phyloP scores from a whole-genome alignment of 768 basidiomycete species.

The Tulasnella sp. region DNA sequence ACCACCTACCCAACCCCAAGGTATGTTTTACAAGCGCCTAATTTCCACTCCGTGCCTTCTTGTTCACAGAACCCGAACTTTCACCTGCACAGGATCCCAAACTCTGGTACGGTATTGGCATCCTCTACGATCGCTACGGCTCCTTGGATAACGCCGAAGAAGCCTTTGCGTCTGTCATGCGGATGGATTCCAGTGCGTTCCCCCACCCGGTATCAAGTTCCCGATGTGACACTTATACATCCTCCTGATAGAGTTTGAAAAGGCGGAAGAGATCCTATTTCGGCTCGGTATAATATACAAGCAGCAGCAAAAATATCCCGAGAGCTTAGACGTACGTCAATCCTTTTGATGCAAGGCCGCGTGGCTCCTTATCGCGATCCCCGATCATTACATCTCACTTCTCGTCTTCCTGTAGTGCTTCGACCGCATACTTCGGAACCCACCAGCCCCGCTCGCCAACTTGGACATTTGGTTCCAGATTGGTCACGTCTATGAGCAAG shows the following conservation, averaged over 20 bases:
- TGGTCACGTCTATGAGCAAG: slow-evolving; percentile 95
- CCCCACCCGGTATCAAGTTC: background rate
- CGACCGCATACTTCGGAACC: slow-evolving; percentile 90
- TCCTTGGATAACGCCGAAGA: slow-evolving; percentile 98
- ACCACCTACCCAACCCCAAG: slow-evolving; percentile 91
- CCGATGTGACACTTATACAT: background rate
- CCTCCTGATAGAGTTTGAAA: slow-evolving; percentile 75
- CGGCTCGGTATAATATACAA: slow-evolving; percentile 98
- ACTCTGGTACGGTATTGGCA: slow-evolving; percentile 98
- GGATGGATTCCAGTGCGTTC: slow-evolving; percentile 86
- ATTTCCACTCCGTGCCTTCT: background rate
- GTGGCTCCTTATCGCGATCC: background rate
- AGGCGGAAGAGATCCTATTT: slow-evolving; percentile 97
- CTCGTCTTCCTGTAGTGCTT: slow-evolving; percentile 47
- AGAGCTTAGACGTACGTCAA: slow-evolving; percentile 48
- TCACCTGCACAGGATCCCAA: slow-evolving; percentile 70
- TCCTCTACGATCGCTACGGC: slow-evolving; percentile 96
- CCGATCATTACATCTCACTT: background rate
- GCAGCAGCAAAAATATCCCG: slow-evolving; percentile 88
- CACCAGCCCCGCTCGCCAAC: slow-evolving; percentile 88
- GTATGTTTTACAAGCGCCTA: slow-evolving; percentile 29
- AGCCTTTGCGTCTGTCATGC: slow-evolving; percentile 88
- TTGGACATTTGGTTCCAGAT: slow-evolving; percentile 99
- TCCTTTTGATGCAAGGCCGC: background rate
- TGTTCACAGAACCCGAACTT: slow-evolving; percentile 1